A percentile compares a stretch with the other conserved stretches of the same genome.
Conservation (phyloP, 2,329 filamentous ascomycete genomes). For the Stagonosporopsis chrysanthemi region DNA sequence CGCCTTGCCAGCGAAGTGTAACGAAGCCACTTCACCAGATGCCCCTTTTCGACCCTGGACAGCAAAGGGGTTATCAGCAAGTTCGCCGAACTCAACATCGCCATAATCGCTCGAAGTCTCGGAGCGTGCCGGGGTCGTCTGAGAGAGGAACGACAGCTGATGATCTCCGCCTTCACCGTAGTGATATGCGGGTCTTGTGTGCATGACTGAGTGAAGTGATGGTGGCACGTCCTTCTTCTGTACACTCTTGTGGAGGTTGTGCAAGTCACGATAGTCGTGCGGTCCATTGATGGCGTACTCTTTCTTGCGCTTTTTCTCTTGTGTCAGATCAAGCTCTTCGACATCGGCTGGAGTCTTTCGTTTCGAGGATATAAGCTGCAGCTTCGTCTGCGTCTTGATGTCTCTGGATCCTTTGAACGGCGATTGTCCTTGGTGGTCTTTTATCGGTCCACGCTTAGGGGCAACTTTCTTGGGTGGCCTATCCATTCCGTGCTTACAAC, state of each 20-base stretch:
- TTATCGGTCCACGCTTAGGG: constrained; percentile 32
- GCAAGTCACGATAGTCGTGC: constrained; percentile 30
- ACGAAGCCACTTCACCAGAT: not conserved
- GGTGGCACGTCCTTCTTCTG: constrained; percentile 31
- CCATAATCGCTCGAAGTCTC: constrained; percentile 41
- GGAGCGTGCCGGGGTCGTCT: not conserved
- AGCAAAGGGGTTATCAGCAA: not conserved
- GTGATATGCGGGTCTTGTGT: constrained; percentile 39
- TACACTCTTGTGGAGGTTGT: constrained; percentile 36
- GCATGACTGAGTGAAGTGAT: constrained; percentile 34
- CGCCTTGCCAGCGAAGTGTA: not conserved
- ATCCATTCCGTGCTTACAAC: constrained; percentile 74
- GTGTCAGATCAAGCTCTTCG: constrained; percentile 45
- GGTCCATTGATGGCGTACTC: constrained; percentile 26
- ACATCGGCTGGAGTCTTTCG: constrained; percentile 31
- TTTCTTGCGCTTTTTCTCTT: constrained; percentile 38
- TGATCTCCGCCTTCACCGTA: constrained; percentile 35
- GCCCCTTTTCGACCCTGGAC: not conserved
- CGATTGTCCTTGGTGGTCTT: constrained; percentile 14
- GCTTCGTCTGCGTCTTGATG: constrained; percentile 38
- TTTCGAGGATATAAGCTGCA: constrained; percentile 38
- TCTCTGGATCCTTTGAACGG: not conserved
- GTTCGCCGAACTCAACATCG: constrained; percentile 29
- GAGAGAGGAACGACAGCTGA: constrained; percentile 34
- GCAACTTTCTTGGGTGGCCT: constrained; percentile 62